Percentiles rank a stretch among this genome's conserved stretches.
These are phyloP conservation scores for Raddia distichophylla DNA, from an alignment of 176 grass and related monocot species.

Conservation along the genomic window DNA sequence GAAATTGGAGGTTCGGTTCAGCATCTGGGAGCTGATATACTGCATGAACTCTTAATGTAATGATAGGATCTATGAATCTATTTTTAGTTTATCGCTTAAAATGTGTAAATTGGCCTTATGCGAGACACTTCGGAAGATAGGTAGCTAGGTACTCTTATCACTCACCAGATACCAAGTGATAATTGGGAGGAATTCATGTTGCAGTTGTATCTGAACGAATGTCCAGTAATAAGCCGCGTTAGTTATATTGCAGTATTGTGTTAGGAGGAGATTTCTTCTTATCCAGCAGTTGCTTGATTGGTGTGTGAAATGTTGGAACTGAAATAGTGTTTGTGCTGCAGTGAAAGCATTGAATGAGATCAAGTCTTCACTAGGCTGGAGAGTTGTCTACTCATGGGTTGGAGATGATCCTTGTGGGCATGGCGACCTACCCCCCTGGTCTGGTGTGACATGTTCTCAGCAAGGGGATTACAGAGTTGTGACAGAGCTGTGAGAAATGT, in stretches of 20 bases:
- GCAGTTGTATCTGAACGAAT: slow-evolving; percentile 5
- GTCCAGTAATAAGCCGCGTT: background rate
- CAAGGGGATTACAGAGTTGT: slow-evolving; percentile 98
- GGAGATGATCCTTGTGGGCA: slow-evolving; percentile 95
- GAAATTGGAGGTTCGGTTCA: background rate
- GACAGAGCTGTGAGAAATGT: slow-evolving; percentile 81
- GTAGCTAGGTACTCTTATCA: background rate
- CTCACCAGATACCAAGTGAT: background rate
- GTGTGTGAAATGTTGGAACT: background rate
- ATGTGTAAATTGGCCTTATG: background rate
- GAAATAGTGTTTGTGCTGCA: slow-evolving; percentile 48
- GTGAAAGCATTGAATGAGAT: slow-evolving; percentile 99
- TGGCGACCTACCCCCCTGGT: slow-evolving; percentile 93
- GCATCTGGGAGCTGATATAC: background rate
- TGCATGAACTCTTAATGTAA: background rate
- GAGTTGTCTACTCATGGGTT: slow-evolving; percentile 97
- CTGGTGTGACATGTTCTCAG: slow-evolving; percentile 92
- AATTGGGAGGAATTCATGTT: background rate
- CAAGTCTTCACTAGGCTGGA: slow-evolving; percentile 94
- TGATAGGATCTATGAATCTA: slow-evolving; percentile 25
- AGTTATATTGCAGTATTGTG: background rate
- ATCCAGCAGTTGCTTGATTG: background rate
- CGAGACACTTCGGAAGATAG: background rate
- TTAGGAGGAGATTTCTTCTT: background rate
- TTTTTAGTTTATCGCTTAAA: background rate